Base-by-base conservation (phyloP, 176 grass and related monocot species). In the Saccharum spontaneum region DNA sequence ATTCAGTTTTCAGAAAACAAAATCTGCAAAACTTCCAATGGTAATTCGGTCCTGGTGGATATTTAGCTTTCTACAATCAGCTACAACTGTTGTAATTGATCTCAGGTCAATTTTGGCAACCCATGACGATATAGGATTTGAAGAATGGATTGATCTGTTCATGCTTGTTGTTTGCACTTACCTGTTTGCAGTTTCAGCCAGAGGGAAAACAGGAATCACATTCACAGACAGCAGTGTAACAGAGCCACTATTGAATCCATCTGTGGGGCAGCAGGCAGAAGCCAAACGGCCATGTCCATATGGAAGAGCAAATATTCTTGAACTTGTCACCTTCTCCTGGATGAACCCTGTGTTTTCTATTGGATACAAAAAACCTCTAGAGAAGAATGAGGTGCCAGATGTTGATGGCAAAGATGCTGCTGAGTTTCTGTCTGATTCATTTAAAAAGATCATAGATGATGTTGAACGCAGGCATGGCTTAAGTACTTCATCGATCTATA, bases 261-360 rank as follows among this genome's bases (percentile, higher is more conserved):
- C 88, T 61, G 44, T 57, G 64, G 91, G 82, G 79, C 84, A 92
- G 40, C 90, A 91, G 62, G 55, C 41, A 75, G 93, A 93, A 84
- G 90, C 18, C 6, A 90, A 89, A 82, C 92, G 87, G 59, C 36
- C 78, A 79, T 89, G 90, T 57, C 86, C 86, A 67, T 99, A 99
- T 69, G 84, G 81, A 73, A 89, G 69, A 63, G 89, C 97, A 72
- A 94, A 38, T 81, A 67, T 92, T 85, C 64, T 82, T 37, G 89
- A 95, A 64, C 88, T 96, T 11, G 86, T 99, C 50, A 99, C 97
- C 14, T 96, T 96, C 86, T 96, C 93, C 75, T 99, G 93, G 93
- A 90, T 99, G 87, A 94, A 80, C 68, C 97, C 97, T 71, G 67
- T 99, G 16, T 99, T 99, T 89, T 68, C 34, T 69, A 86, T 41